Percentiles rank a stretch among this genome's conserved stretches.
phyloP scores from a whole-genome alignment of 805 yeast genomes.

The Candida alai region DNA sequence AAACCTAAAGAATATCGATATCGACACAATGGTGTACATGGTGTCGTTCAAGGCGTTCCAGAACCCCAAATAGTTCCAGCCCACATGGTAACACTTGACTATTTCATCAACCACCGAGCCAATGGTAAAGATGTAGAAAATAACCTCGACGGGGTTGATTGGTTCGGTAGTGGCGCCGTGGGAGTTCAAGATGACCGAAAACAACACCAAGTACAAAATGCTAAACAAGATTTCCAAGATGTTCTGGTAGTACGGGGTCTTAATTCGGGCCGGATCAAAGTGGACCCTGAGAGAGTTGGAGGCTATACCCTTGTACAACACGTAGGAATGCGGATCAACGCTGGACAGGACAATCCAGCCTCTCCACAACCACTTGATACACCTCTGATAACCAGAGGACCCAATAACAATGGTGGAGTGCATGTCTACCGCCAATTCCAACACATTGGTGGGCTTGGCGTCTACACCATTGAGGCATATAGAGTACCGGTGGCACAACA shows the following conservation, averaged over 20 bases:
- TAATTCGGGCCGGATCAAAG: slow-evolving; percentile 78
- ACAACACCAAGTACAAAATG: slow-evolving; percentile 56
- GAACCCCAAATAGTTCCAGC: slow-evolving; percentile 65
- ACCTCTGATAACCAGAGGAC: slow-evolving; percentile 78
- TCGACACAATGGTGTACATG: slow-evolving; percentile 53
- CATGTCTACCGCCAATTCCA: slow-evolving; percentile 83
- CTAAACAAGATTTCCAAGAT: slow-evolving; percentile 66
- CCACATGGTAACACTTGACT: slow-evolving; percentile 71
- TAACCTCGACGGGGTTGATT: slow-evolving; percentile 45
- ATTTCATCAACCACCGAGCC: slow-evolving; percentile 68
- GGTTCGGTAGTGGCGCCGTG: slow-evolving; percentile 37
- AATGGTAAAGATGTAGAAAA: slow-evolving; percentile 62
- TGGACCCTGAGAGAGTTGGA: slow-evolving; percentile 55
- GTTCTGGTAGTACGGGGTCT: slow-evolving; percentile 82
- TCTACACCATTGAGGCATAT: slow-evolving; percentile 62
- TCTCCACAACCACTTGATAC: slow-evolving; percentile 87
- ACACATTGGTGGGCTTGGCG: slow-evolving; percentile 63
- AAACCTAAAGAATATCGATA: slow-evolving; percentile 55
- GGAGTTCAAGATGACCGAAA: slow-evolving; percentile 60
- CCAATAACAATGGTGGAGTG: slow-evolving; percentile 76
- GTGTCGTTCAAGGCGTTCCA: slow-evolving; percentile 76
- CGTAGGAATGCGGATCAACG: slow-evolving; percentile 64
- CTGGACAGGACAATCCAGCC: slow-evolving; percentile 87
- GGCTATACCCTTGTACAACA: slow-evolving; percentile 56
- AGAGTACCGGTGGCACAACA: slow-evolving; percentile 73